Evolutionary conservation across 306 rosid species (phyloP).

Genomic region (Malus fusca): DNA sequence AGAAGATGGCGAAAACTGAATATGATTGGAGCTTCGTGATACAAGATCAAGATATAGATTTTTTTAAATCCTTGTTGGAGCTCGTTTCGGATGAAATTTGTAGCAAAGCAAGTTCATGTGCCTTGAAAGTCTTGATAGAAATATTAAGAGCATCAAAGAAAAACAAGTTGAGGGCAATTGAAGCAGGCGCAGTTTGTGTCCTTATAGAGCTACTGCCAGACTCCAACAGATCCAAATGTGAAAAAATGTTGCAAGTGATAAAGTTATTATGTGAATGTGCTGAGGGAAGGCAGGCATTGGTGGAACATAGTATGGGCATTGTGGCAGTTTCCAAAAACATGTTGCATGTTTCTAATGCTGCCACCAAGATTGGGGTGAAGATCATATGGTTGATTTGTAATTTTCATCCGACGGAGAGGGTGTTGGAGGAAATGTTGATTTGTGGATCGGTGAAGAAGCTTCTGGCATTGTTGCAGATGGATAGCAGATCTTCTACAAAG

Average conservation of each 20-base stretch:
- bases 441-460: conserved; percentile 50
- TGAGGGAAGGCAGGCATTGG: conserved; percentile 44
- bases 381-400: conserved; percentile 29
- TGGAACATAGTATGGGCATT: conserved; percentile 45
- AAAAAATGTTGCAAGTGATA: conserved; percentile 25
- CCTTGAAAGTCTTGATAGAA: conserved; percentile 34
- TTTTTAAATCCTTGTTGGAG: conserved; percentile 47
- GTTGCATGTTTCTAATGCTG: conserved; percentile 25
- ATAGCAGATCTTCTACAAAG: conserved; percentile 29
- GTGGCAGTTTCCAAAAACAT: conserved; percentile 29
- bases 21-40: conserved; percentile 32
- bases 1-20: conserved; percentile 15
- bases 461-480: conserved; percentile 35
- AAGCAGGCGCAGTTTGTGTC: conserved; percentile 44
- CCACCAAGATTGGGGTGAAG: conserved; percentile 42
- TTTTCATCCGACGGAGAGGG: conserved; percentile 30
- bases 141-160: conserved; percentile 31
- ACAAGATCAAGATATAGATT: conserved; percentile 36
- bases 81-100: conserved; percentile 41
- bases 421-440: conserved; percentile 45
- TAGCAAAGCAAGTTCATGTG: conserved; percentile 33
- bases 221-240: conserved; percentile 29
- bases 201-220: conserved; percentile 44
- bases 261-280: conserved; percentile 40
- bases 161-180: conserved; percentile 33